Evolutionary conservation across 768 basidiomycete species (phyloP), one percentile per base, ranked within the genome.

Genomic region (Psilocybe cyanescens): DNA sequence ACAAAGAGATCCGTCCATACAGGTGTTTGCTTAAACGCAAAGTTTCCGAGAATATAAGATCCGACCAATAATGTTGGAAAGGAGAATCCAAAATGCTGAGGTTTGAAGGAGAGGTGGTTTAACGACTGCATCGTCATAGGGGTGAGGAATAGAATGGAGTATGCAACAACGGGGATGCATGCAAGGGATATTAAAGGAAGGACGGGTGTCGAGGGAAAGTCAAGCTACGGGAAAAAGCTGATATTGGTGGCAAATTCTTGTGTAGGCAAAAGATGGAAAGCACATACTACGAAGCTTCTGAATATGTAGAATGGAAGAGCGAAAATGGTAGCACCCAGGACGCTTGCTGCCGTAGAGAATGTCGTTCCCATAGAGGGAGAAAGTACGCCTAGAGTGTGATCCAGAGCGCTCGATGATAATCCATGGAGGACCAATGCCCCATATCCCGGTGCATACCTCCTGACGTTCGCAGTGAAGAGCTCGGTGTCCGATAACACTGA

Each of bases 251-350:
- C 2, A n/a, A 11, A 61, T 46, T 67, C 64, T 70, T 35, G 49
- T 33, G 58, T 41, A 54, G 30, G 12, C 57, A 16, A 44, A 49
- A 49, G 31, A 45, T 41, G 49, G n/a, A 19, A 19, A 28, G 17
- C 39, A 39, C 8, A 14, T 67, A 91, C 90, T 56, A 90, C 55
- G 7, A 88, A 68, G 58, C 81, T 79, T 67, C 84, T 79, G 67
- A 90, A 84, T 6, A 81, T 65, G 66, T 91, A 92, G 58, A 90
- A 80, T 14, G 88, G 86, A 28, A 91, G 77, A 3, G 84, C 82
- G 68, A 91, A 80, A 31, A 86, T 61, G 35, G 84, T 84, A 24
- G 88, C 88, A 29, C 89, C 89, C 7, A 92, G 70, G 0, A 83
- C 82, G 57, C 81, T 84, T 6, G 83, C 79, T 19, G 86, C 83